Conservation (phyloP, 176 grass and related monocot genomes). For the Panicum miliaceum region DNA sequence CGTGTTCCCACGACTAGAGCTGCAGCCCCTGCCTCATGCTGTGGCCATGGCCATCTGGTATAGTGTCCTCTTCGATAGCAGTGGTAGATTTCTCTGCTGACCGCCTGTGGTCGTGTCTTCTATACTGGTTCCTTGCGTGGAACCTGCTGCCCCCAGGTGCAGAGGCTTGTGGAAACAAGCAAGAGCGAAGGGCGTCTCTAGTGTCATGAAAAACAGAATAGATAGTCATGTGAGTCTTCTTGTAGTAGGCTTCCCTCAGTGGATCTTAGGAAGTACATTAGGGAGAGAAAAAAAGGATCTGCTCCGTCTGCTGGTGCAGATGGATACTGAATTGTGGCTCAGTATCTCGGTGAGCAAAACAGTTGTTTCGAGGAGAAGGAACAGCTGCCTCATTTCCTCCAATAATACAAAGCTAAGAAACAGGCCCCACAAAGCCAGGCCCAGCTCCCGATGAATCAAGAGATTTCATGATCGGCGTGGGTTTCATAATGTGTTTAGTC, state of each 20-base stretch:
- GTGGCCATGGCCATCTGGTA: neutral
- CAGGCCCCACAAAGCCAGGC: neutral
- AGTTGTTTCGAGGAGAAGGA: neutral
- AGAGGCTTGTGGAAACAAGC: neutral
- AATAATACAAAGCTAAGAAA: neutral
- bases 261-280: neutral
- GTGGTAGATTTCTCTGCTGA: neutral
- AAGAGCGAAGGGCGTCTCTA: neutral
- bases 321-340: neutral
- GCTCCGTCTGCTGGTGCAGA: neutral
- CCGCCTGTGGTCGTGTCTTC: neutral
- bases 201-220: neutral
- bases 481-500: slow-evolving; percentile 2
- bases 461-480: neutral
- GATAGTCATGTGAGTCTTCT: neutral
- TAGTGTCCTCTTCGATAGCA: neutral
- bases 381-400: neutral
- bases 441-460: neutral
- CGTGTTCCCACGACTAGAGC: neutral
- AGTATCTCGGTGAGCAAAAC: neutral
- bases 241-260: neutral
- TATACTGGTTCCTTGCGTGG: neutral
- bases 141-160: neutral
- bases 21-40: neutral
- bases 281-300: neutral